phyloP scores from a whole-genome alignment of 768 basidiomycete genomes.

The Pleurotus pulmonarius region DNA sequence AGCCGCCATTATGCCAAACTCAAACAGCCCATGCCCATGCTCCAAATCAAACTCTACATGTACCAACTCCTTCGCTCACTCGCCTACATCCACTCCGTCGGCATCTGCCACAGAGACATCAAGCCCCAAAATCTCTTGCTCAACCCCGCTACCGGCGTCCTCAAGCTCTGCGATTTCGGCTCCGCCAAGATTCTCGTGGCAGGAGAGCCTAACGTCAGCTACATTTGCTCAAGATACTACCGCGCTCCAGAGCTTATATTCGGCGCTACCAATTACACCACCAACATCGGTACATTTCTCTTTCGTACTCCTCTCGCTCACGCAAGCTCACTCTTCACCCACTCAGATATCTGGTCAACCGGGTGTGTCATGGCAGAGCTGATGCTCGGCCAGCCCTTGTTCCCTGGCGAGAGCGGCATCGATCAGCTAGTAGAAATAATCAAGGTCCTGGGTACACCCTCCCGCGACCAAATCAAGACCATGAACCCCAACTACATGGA shows the following conservation, averaged over 20 bases:
- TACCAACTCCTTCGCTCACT: slow-evolving; percentile 97
- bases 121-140: slow-evolving; percentile 98
- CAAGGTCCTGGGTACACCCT: slow-evolving; percentile 98
- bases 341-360: slow-evolving; percentile 95
- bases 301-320: background rate
- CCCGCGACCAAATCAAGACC: slow-evolving; percentile 99
- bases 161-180: slow-evolving; percentile 99
- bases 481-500: slow-evolving; percentile 99
- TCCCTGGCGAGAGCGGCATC: slow-evolving; percentile 98
- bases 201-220: slow-evolving; percentile 98
- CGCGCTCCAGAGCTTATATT: slow-evolving; percentile 99
- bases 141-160: slow-evolving; percentile 93
- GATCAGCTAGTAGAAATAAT: slow-evolving; percentile 99
- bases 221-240: slow-evolving; percentile 99
- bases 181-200: slow-evolving; percentile 98
- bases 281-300: slow-evolving; percentile 82
- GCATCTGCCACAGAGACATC: slow-evolving; percentile 99
- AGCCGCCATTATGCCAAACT: slow-evolving; percentile 99
- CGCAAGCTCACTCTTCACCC: background rate
- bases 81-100: slow-evolving; percentile 98
- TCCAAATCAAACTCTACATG: slow-evolving; percentile 99
- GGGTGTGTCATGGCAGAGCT: slow-evolving; percentile 99
- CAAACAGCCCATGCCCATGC: slow-evolving; percentile 99
- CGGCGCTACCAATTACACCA: slow-evolving; percentile 99
- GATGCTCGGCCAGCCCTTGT: slow-evolving; percentile 97